A percentile compares a stretch with the other conserved stretches of the same genome.
phyloP scores from a whole-genome alignment of 805 yeast genomes.

The Pichia membranifaciens region DNA sequence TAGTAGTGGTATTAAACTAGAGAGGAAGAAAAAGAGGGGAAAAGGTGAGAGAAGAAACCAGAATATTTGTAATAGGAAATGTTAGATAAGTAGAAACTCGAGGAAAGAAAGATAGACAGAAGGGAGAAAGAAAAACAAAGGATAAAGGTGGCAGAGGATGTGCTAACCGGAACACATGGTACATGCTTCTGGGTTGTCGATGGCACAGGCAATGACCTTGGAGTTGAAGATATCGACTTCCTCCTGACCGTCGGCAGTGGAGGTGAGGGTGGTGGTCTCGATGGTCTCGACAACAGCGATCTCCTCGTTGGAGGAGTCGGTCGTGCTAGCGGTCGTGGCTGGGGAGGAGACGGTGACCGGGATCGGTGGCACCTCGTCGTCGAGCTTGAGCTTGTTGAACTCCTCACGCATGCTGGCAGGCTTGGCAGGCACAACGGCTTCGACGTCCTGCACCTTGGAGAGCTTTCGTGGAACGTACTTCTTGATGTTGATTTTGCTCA shows the following conservation, averaged over 20 bases:
- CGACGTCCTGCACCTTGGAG: slow-evolving; percentile 25
- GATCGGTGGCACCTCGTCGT: slow-evolving; percentile 9
- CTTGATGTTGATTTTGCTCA: slow-evolving; percentile 30
- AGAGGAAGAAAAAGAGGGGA: background rate
- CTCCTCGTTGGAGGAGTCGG: slow-evolving; percentile 5
- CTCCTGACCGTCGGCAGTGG: slow-evolving; percentile 14
- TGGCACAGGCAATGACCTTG: slow-evolving; percentile 93
- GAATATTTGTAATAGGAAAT: background rate
- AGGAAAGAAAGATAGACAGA: background rate
- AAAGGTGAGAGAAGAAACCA: background rate
- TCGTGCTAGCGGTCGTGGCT: slow-evolving; percentile 1
- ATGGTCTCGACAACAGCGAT: slow-evolving; percentile 8
- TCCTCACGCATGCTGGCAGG: slow-evolving; percentile 2
- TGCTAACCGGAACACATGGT: slow-evolving; percentile 95
- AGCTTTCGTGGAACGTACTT: slow-evolving; percentile 30
- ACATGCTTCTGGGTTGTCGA: slow-evolving; percentile 94
- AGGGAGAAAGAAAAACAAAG: background rate
- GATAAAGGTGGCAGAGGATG: background rate
- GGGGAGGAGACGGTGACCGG: slow-evolving; percentile 15
- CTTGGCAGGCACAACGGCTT: slow-evolving; percentile 18
- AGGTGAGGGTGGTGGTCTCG: slow-evolving; percentile 9
- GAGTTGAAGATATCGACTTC: slow-evolving; percentile 86
- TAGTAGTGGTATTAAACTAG: no score
- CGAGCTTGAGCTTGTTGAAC: slow-evolving; percentile 8
- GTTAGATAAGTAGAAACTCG: no score